phyloP scores from a whole-genome alignment of 2,329 filamentous ascomycete genomes.

The Penicillium vulpinum region DNA sequence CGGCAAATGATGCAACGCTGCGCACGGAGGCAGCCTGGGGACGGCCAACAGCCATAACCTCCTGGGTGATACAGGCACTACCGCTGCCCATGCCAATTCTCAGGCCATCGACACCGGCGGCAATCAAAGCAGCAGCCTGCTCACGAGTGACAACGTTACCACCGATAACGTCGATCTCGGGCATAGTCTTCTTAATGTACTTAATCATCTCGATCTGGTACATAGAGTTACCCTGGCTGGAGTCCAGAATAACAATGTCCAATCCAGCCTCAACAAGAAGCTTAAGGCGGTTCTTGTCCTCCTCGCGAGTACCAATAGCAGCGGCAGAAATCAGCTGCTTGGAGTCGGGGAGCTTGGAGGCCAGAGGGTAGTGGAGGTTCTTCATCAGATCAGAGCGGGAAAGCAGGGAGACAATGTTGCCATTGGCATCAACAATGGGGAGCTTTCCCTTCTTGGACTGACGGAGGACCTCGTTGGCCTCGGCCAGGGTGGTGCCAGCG shows the following conservation, averaged over 20 bases:
- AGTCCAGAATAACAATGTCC: constrained; percentile 93
- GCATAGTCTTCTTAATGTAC: constrained; percentile 86
- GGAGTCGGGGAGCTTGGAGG: constrained; percentile 92
- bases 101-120: constrained; percentile 90
- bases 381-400: constrained; percentile 96
- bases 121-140: constrained; percentile 89
- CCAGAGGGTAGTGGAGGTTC: constrained; percentile 94
- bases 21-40: constrained; percentile 93
- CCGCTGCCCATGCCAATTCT: constrained; percentile 99
- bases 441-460: constrained; percentile 99
- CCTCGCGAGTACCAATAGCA: constrained; percentile 89
- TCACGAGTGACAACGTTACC: constrained; percentile 98
- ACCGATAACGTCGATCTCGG: constrained; percentile 87
- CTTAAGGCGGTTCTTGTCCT: constrained; percentile 83
- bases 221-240: constrained; percentile 96
- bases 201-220: constrained; percentile 99
- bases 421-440: constrained; percentile 79
- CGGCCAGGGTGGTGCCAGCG: constrained; percentile 75
- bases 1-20: constrained; percentile 85
- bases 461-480: constrained; percentile 90
- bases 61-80: constrained; percentile 97
- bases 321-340: constrained; percentile 97
- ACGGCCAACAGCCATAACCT: constrained; percentile 98
- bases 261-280: constrained; percentile 92
- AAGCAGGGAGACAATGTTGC: constrained; percentile 88